phyloP scores from a whole-genome alignment of 805 yeast genomes.

The Ogataea pignaliae region DNA sequence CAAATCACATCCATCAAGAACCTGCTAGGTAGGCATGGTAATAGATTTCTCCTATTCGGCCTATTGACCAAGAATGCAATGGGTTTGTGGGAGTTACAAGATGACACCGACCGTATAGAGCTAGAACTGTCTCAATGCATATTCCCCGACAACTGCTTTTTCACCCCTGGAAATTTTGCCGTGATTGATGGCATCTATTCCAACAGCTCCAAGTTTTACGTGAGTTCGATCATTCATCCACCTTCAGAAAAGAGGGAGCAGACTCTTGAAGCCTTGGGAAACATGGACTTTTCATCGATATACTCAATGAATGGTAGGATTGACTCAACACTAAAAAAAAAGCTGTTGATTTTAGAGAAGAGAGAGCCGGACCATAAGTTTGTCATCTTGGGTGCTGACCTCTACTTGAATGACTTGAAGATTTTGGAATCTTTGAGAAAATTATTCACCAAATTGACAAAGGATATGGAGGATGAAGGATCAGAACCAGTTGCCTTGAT shows the following conservation, averaged over 20 bases:
- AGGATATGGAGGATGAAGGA: slow-evolving; percentile 34
- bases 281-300: slow-evolving; percentile 54
- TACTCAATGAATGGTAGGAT: slow-evolving; percentile 41
- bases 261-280: slow-evolving; percentile 70
- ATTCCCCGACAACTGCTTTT: slow-evolving; percentile 61
- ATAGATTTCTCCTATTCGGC: slow-evolving; percentile 74
- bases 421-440: slow-evolving; percentile 63
- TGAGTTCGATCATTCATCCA: slow-evolving; percentile 77
- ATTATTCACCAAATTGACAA: slow-evolving; percentile 51
- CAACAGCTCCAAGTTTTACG: slow-evolving; percentile 67
- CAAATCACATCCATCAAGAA: slow-evolving; percentile 74
- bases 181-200: slow-evolving; percentile 83
- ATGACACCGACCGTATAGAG: slow-evolving; percentile 69
- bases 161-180: slow-evolving; percentile 70
- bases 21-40: slow-evolving; percentile 78
- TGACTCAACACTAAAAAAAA: slow-evolving; percentile 53
- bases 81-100: slow-evolving; percentile 77
- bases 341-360: slow-evolving; percentile 53
- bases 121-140: slow-evolving; percentile 59
- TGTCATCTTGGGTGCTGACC: slow-evolving; percentile 70
- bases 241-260: slow-evolving; percentile 72
- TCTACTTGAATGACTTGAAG: slow-evolving; percentile 56
- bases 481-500: slow-evolving; percentile 62
- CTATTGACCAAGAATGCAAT: slow-evolving; percentile 56
- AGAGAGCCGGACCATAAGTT: slow-evolving; percentile 53